phyloP scores from a whole-genome alignment of 2,329 filamentous ascomycete species.

The Fusarium penzigii region DNA sequence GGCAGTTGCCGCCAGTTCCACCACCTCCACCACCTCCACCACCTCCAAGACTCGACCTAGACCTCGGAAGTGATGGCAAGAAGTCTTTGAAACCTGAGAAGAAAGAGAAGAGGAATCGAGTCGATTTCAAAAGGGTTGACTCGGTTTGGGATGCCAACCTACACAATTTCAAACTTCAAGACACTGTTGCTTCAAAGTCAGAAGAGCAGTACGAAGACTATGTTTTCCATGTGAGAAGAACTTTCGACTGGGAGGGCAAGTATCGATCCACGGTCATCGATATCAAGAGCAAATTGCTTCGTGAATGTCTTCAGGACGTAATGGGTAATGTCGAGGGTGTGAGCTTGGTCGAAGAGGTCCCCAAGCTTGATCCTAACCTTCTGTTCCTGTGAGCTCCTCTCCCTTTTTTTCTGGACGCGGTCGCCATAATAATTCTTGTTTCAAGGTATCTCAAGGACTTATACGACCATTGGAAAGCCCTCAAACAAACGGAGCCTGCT shows the following conservation, averaged over 20 bases:
- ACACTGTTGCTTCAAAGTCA: conserved; percentile 47
- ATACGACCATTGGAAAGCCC: conserved; percentile 60
- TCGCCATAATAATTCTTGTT: conserved; percentile 10
- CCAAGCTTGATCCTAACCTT: conserved; percentile 70
- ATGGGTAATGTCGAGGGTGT: conserved; percentile 51
- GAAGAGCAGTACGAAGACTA: conserved; percentile 72
- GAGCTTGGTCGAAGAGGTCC: conserved; percentile 77
- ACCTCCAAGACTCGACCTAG: not conserved
- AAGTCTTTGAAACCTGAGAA: conserved; percentile 12
- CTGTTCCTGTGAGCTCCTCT: conserved; percentile 58
- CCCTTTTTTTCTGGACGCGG: not conserved
- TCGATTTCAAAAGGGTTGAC: conserved; percentile 54
- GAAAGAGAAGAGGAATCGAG: conserved; percentile 27
- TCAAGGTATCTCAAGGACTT: conserved; percentile 74
- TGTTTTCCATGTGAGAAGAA: conserved; percentile 79
- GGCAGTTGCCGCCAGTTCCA: not conserved
- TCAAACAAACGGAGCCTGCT: conserved; percentile 58
- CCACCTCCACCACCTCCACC: too few relatives aligned
- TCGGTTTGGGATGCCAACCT: conserved; percentile 53
- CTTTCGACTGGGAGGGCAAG: conserved; percentile 83
- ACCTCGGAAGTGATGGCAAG: not conserved
- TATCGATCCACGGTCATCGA: conserved; percentile 74
- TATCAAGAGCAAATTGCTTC: conserved; percentile 80
- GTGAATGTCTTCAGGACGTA: conserved; percentile 56
- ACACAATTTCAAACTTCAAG: conserved; percentile 56